Conservation (phyloP, 2,329 filamentous ascomycete species). For the Sporothrix mexicana region DNA sequence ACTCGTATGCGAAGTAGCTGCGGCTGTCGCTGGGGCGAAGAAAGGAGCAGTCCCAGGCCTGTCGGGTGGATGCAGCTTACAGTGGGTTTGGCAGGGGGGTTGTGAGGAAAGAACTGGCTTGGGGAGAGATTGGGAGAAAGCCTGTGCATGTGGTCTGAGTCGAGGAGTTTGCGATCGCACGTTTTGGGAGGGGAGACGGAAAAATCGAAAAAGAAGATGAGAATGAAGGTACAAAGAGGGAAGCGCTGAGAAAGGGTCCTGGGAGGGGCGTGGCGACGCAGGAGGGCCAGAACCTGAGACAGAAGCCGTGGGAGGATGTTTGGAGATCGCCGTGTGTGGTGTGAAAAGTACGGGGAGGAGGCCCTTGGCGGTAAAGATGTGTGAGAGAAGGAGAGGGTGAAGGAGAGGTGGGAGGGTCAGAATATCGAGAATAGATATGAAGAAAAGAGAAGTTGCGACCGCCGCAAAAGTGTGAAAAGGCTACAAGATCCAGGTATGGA, state of each 20-base stretch:
- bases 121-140: neutral
- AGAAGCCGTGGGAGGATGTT: constrained; percentile 32
- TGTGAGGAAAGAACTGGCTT: neutral
- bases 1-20: constrained; percentile 1
- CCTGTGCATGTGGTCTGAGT: neutral
- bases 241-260: neutral
- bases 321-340: constrained; percentile 28
- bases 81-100: constrained; percentile 20
- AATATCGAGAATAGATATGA: neutral
- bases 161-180: neutral
- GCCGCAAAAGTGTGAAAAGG: neutral
- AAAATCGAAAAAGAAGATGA: neutral
- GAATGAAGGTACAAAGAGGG: neutral
- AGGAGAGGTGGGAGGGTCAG: neutral
- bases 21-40: constrained; percentile 32
- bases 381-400: neutral
- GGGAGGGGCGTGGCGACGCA: constrained; percentile 20
- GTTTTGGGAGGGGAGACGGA: neutral
- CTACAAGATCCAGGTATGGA: neutral
- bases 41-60: neutral
- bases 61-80: constrained; percentile 12
- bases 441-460: neutral
- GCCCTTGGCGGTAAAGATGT: neutral
- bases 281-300: constrained; percentile 33
- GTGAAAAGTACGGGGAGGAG: neutral